Conservation (phyloP, 2,329 filamentous ascomycete genomes). For the Monilinia polystroma region DNA sequence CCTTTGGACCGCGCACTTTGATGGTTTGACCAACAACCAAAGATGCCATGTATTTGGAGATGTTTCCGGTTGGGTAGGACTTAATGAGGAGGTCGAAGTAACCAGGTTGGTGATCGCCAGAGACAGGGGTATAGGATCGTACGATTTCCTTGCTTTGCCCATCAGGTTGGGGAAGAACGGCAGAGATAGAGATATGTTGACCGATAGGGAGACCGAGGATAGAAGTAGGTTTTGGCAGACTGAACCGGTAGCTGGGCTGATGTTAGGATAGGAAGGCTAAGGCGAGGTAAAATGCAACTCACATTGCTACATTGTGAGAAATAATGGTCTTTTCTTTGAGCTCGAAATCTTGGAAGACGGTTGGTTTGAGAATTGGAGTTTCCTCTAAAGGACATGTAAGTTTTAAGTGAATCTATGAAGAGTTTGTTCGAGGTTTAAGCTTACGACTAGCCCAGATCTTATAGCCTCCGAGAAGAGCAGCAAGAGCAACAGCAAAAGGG, state of each 20-base stretch:
- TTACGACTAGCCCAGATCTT: slow-evolving; percentile 72
- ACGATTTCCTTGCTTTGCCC: slow-evolving; percentile 80
- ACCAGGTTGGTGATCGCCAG: slow-evolving; percentile 82
- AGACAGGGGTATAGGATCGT: slow-evolving; percentile 89
- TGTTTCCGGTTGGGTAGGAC: slow-evolving; percentile 95
- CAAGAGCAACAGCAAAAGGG: slow-evolving; percentile 66
- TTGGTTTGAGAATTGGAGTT: slow-evolving; percentile 82
- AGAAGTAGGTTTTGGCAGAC: slow-evolving; percentile 70
- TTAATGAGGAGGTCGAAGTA: slow-evolving; percentile 98
- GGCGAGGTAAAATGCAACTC: slow-evolving; percentile 34
- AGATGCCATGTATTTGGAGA: slow-evolving; percentile 86
- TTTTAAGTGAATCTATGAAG: neutral
- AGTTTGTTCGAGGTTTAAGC: slow-evolving; percentile 41
- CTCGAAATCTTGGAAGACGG: slow-evolving; percentile 86
- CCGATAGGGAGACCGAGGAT: slow-evolving; percentile 96
- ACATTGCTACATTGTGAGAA: slow-evolving; percentile 98
- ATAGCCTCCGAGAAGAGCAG: slow-evolving; percentile 63
- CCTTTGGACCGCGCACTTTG: slow-evolving; percentile 91
- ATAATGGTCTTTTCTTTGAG: slow-evolving; percentile 93
- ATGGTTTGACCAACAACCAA: slow-evolving; percentile 83
- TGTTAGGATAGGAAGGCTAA: slow-evolving; percentile 14
- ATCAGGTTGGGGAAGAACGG: slow-evolving; percentile 62
- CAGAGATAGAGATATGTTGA: slow-evolving; percentile 96
- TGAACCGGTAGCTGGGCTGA: slow-evolving; percentile 79
- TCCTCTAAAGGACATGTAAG: slow-evolving; percentile 52